Percentiles rank a stretch among this genome's conserved stretches.
These are phyloP conservation scores for Mycothermus thermophilus DNA, from an alignment of 495 filamentous ascomycete genomes.

Conservation along the genomic window DNA sequence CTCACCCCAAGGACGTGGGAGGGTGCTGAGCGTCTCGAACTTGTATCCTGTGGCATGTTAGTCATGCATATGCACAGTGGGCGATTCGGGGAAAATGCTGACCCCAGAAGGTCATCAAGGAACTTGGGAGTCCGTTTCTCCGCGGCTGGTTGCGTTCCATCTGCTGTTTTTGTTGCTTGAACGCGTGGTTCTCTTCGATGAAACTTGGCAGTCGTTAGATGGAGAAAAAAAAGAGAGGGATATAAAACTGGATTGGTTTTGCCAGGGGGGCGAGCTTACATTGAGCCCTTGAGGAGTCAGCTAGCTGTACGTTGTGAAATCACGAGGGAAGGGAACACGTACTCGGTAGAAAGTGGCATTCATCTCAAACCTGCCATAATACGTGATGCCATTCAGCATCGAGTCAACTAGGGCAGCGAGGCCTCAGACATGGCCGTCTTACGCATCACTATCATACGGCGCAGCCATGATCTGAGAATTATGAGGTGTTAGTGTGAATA, in stretches of 20 bases:
- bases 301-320: slow-evolving; percentile 8
- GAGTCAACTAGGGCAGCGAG: slow-evolving; percentile 4
- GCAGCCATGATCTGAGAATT: slow-evolving; percentile 67
- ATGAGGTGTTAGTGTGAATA: too few relatives aligned
- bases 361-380: slow-evolving; percentile 68
- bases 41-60: slow-evolving; percentile 58
- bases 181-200: slow-evolving; percentile 77
- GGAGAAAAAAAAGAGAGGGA: too few relatives aligned
- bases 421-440: slow-evolving; percentile 10
- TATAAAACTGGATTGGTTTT: too few relatives aligned
- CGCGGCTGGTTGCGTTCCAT: slow-evolving; percentile 50
- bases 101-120: slow-evolving; percentile 49
- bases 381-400: neutral
- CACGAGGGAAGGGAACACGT: slow-evolving; percentile 19
- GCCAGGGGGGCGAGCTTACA: slow-evolving; percentile 53
- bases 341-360: slow-evolving; percentile 86
- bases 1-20: slow-evolving; percentile 58
- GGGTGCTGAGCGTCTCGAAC: slow-evolving; percentile 74
- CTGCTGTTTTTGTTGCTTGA: slow-evolving; percentile 42
- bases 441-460: slow-evolving; percentile 76
- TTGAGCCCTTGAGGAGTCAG: slow-evolving; percentile 45
- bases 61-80: neutral
- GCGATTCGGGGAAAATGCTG: neutral
- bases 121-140: slow-evolving; percentile 18
- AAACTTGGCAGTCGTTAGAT: too few relatives aligned